Percentiles rank a stretch among this genome's conserved stretches.
Evolutionary conservation across 1,284 basidiomycete genomes (phyloP).

Genomic region (Hemileia vastatrix): DNA sequence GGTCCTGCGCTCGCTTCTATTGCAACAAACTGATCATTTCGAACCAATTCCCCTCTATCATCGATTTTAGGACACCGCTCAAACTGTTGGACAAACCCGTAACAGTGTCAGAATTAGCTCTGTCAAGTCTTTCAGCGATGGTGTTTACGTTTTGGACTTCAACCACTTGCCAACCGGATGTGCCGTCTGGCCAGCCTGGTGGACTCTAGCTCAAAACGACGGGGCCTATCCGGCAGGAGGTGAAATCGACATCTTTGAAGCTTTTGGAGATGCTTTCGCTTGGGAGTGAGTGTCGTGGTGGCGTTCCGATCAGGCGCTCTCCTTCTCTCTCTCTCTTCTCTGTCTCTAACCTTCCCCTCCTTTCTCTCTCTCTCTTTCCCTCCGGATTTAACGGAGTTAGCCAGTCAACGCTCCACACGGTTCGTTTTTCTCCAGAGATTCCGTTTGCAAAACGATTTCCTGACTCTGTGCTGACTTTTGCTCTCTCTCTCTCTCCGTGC

Average conservation of each 20-base stretch:
- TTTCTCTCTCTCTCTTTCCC: too few species aligned
- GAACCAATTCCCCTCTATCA: background rate
- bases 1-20: background rate
- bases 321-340: background rate
- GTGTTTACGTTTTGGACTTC: constrained; percentile 32
- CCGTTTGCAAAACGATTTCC: too few species aligned
- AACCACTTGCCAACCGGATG: background rate
- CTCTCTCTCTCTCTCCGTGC: background rate
- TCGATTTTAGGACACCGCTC: background rate
- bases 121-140: constrained; percentile 33
- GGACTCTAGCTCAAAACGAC: background rate
- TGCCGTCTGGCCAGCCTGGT: background rate
- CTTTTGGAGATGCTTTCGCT: background rate
- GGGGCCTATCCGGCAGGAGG: constrained; percentile 36
- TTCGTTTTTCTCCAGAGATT: too few species aligned
- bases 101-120: constrained; percentile 36
- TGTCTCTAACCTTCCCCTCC: too few species aligned
- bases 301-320: background rate
- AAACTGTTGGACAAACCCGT: constrained; percentile 2
- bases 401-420: too few species aligned
- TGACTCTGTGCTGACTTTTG: background rate
- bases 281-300: background rate
- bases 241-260: constrained; percentile 36
- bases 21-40: background rate
- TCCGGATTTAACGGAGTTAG: too few species aligned